These are phyloP conservation scores for Penicillium nordicum DNA, from an alignment of 2,329 filamentous ascomycete genomes.

Conservation along the genomic window DNA sequence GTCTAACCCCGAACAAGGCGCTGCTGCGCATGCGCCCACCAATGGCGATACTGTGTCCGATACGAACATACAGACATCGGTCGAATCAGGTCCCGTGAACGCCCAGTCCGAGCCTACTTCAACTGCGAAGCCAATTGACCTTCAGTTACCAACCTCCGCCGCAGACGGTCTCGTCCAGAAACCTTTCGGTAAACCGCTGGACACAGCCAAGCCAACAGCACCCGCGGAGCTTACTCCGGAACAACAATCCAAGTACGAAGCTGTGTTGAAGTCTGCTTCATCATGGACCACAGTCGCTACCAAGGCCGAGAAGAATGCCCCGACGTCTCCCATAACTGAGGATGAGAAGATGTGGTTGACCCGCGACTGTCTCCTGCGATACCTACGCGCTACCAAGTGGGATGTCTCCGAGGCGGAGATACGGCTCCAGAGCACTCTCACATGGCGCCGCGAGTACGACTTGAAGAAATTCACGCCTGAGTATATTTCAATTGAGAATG, in stretches of 20 bases:
- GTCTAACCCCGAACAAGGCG: slow-evolving; percentile 5
- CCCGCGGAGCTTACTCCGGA: slow-evolving; percentile 65
- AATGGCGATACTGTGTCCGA: slow-evolving; percentile 12
- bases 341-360: slow-evolving; percentile 86
- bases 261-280: slow-evolving; percentile 67
- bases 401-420: slow-evolving; percentile 68
- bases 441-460: slow-evolving; percentile 89
- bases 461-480: slow-evolving; percentile 71
- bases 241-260: slow-evolving; percentile 76
- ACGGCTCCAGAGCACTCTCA: slow-evolving; percentile 74
- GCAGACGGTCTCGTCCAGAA: slow-evolving; percentile 48
- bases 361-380: slow-evolving; percentile 85
- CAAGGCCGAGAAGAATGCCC: slow-evolving; percentile 56
- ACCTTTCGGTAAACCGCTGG: slow-evolving; percentile 57
- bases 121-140: slow-evolving; percentile 16
- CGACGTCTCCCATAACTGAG: slow-evolving; percentile 66
- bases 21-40: slow-evolving; percentile 5
- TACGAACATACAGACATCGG: background rate
- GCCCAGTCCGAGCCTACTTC: slow-evolving; percentile 8
- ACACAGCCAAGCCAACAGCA: slow-evolving; percentile 56
- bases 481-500: slow-evolving; percentile 88
- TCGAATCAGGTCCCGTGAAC: slow-evolving; percentile 2
- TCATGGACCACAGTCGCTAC: slow-evolving; percentile 68
- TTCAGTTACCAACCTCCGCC: slow-evolving; percentile 37
- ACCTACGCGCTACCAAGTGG: slow-evolving; percentile 93